Base-by-base conservation (phyloP, 768 basidiomycete genomes). In the Lactarius pseudohatsudake region DNA sequence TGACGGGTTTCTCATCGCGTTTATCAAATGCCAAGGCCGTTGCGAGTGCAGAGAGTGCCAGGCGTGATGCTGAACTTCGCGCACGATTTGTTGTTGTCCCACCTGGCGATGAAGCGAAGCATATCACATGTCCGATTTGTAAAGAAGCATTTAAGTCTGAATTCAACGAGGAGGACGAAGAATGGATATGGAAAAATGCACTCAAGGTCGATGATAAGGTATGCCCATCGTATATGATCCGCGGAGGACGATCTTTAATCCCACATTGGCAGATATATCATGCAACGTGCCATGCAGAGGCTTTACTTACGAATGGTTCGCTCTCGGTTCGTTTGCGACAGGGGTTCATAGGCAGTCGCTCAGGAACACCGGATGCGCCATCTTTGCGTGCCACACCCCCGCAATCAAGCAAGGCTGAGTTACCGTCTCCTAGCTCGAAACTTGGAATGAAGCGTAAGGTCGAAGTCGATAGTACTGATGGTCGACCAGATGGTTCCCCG, bases 131-230 rank as follows among this genome's bases (percentile, higher is more conserved):
- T 81, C 94, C 95, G 30, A 92, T 99, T 71, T 99, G 97, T 86
- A 97, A 96, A 81, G 96, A 99, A 77, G 77, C 76, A 64, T 82
- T 98, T 76, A 92, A 93, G 81, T 86, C 88, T 70, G 96, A 97
- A 79, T 98, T 92, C 75, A 77, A 88, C 64, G 94, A 98, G 75
- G 96, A 97, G 57, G 94, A 96, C 67, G 96, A 98, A 79, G 96
- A 97, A 67, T 98, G 96, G 96, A 90, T 97, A 15, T 99, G 94
- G 94, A 86, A 84, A 74, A 96, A 99, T 74, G 94, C 96, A 0
- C 81, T 93, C 22, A 85, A 82, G 76, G 88, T 89, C 67, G 92
- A 96, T 70, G 91, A 90, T 64, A 85, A 85, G 80, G 94, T 94
- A 75, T 62, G 88, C n/a, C 30, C 50, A 59, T 66, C 34, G 13